Evolutionary conservation across 805 yeast species (phyloP).

Genomic region (Yamadazyma akitaensis): DNA sequence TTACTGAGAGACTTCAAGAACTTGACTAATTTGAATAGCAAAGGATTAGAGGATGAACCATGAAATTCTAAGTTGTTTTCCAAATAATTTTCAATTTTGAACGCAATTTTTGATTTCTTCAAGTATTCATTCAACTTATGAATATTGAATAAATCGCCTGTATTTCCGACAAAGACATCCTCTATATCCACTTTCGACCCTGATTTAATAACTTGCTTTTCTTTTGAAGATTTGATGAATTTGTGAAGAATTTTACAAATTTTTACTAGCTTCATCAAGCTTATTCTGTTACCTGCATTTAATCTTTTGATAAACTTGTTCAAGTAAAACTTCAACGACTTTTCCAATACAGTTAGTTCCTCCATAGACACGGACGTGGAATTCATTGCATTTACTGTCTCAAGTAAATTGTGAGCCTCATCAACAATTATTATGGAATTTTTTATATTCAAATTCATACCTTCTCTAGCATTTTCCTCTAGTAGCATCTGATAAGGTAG

Average conservation of each 20-base stretch:
- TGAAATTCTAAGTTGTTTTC: conserved; percentile 17
- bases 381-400: conserved; percentile 66
- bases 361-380: conserved; percentile 53
- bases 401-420: conserved; percentile 88
- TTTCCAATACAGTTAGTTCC: conserved; percentile 46
- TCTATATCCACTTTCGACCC: conserved; percentile 53
- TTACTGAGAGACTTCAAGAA: conserved; percentile 66
- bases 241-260: conserved; percentile 49
- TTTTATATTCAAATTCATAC: conserved; percentile 55
- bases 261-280: conserved; percentile 60
- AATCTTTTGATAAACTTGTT: conserved; percentile 60
- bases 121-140: conserved; percentile 65
- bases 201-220: conserved; percentile 31
- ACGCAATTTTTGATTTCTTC: conserved; percentile 69
- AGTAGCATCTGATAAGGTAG: conserved; percentile 81
- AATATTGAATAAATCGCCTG: conserved; percentile 71
- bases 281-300: conserved; percentile 68
- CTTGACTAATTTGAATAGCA: conserved; percentile 60
- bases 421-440: conserved; percentile 76
- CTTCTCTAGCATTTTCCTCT: conserved; percentile 56
- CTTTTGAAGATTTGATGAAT: conserved; percentile 38
- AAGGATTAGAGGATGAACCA: conserved; percentile 42
- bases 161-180: conserved; percentile 54
- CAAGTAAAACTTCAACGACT: conserved; percentile 53
- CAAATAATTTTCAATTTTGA: conserved; percentile 73